Percentiles rank a stretch among this genome's conserved stretches.
Conservation (phyloP, 805 yeast genomes). For the Teunomyces panamensis region DNA sequence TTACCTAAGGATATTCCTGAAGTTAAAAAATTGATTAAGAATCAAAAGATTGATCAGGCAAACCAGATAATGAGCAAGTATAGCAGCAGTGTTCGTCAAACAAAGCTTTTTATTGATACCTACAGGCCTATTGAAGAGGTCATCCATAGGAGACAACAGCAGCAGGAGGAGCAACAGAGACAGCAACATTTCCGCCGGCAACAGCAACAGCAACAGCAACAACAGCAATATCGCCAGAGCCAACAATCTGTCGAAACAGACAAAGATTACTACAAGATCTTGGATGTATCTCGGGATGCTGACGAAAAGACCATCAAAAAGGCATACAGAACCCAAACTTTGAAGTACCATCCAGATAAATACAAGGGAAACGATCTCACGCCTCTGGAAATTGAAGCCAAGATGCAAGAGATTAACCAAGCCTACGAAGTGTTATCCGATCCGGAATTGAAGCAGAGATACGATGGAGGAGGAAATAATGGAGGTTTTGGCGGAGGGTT, state of each 20-base stretch:
- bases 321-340: slow-evolving; percentile 76
- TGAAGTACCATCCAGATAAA: slow-evolving; percentile 90
- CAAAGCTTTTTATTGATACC: slow-evolving; percentile 38
- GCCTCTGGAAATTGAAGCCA: slow-evolving; percentile 67
- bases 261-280: slow-evolving; percentile 76
- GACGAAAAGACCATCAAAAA: slow-evolving; percentile 69
- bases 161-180: slow-evolving; percentile 38
- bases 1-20: slow-evolving; percentile 38
- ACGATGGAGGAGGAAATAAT: slow-evolving; percentile 63
- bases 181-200: slow-evolving; percentile 37
- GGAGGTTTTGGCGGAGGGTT: slow-evolving; percentile 28
- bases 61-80: slow-evolving; percentile 31
- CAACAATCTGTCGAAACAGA: slow-evolving; percentile 36
- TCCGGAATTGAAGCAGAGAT: slow-evolving; percentile 58
- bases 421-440: slow-evolving; percentile 86
- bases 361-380: slow-evolving; percentile 64
- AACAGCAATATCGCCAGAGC: slow-evolving; percentile 32
- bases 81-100: slow-evolving; percentile 34
- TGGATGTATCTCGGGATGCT: slow-evolving; percentile 68
- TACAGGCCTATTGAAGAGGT: slow-evolving; percentile 15
- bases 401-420: slow-evolving; percentile 89
- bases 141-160: slow-evolving; percentile 30
- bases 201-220: slow-evolving; percentile 47
- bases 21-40: slow-evolving; percentile 35
- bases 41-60: slow-evolving; percentile 37